Evolutionary conservation across 192 early-diverging fungal genomes (phyloP), one percentile per base, ranked within the genome.

Genomic region (Phlyctochytrium arcticum): DNA sequence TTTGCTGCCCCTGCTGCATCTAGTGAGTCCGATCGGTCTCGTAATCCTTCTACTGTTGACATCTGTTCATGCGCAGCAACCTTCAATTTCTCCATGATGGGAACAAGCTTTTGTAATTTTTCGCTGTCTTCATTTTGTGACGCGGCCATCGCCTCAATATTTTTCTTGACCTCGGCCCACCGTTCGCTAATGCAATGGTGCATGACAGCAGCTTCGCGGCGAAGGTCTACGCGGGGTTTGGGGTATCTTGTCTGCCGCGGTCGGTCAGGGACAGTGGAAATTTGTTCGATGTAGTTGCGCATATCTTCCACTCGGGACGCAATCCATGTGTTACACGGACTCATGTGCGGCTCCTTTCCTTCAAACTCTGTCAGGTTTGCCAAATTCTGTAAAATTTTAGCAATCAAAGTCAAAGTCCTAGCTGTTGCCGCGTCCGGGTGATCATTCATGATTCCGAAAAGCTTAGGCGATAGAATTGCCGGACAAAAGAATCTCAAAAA

Each of bases 401-500:
- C 77, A 34, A 86, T 69, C 12, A 86, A 61, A 5, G 80, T 81
- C 21, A 86, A 51, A 4, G 73, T 86, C 32, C 84, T 61, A 3
- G 78, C 51, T 5, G 75, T 71, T 8, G 49, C 37, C 12, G 59
- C 36, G 36, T 80, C 75, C 0, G 80, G 78, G 54, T 77, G 72
- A 46, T 78, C 68, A 23, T 36, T 62, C 42, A 71, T 68, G 39
- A 83, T 60, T 5, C 69, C 70, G 59, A 83, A 83, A 10, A 82
- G 49, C 47, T 81, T 78, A 26, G 81, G 81, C 2, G 32, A 44
- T n/a, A 80, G 59, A 31, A 86, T 81, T 3, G 84, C 83, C 10
- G 84, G 80, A 54, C 75, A 77, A 54, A 85, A 85, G 37, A 86
- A 80, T n/a, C 84, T 36, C 44, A 86, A 53, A 48, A 86, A 86